Evolutionary conservation across 1,284 basidiomycete species (phyloP), one percentile per base, ranked within the genome.

Genomic region (Moesziomyces antarcticus): DNA sequence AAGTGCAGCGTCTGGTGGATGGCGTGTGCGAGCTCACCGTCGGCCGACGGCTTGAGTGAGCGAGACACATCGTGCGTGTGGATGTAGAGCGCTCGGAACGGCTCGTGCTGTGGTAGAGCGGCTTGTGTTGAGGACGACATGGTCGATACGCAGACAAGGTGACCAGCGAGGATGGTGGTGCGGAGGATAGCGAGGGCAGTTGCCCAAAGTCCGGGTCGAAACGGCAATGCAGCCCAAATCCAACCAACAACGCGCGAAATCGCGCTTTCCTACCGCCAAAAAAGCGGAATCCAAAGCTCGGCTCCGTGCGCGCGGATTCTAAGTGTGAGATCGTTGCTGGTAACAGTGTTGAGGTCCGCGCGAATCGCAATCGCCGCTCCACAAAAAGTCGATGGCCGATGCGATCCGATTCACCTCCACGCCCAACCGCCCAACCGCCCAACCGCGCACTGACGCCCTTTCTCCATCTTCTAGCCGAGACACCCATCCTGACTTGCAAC

Each of bases 1-100:
- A 74, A 80, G 56, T 81, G 79, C 5, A 81, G 67, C 11, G 79
- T 81, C 41, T 81, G 76, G 50, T 81, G 79, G n/a, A 81, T 57
- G 3, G 79, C 78, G 37, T 81, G 69, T 0, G 79, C 75, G 24
- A 81, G 56, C 42, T 79, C 78, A 52, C 79, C 79, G 48, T 78
- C 75, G 33, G 66, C 43, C 2, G 78, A 78, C 6, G 79, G 76
- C 60, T 81, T 79, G 27, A 81, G 66, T 3, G 63, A 64, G 16
- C 78, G 61, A 4, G 73, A 73, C 27, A 79, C 79, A 40, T 81
- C 72, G 69, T 80, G 78, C 3, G 78, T 81, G 51, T 81, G 73
- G 40, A 81, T 63, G 56, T 76, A 66, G 24, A 81, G 70, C 49
- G 67, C 52, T 25, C 52, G 51, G n/a, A 77, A 66, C 2, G 60